Evolutionary conservation across 1,284 basidiomycete genomes (phyloP).

Genomic region (Fomes fomentarius): DNA sequence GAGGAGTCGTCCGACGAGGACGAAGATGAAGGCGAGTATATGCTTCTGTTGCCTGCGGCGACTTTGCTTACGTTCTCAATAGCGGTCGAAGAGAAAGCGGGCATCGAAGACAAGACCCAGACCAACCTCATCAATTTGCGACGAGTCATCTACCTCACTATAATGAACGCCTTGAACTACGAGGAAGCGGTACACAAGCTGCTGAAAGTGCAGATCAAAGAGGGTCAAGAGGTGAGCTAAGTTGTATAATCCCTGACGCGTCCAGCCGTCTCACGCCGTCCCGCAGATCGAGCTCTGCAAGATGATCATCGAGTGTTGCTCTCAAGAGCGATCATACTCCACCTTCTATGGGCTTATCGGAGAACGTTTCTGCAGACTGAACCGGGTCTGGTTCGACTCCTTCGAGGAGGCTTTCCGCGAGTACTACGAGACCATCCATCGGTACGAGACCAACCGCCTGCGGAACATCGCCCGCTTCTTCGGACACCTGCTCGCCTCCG

Average conservation of each 20-base stretch:
- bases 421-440: constrained; percentile 97
- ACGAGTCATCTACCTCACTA: constrained; percentile 93
- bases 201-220: constrained; percentile 89
- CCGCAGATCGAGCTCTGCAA: constrained; percentile 90
- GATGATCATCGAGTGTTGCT: constrained; percentile 99
- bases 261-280: constrained; percentile 3
- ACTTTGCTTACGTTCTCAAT: no score
- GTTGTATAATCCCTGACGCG: neutral
- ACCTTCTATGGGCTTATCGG: constrained; percentile 96
- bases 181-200: constrained; percentile 99
- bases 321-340: constrained; percentile 96
- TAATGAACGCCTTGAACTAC: constrained; percentile 98
- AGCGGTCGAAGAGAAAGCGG: constrained; percentile 78
- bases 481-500: constrained; percentile 85
- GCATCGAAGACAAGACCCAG: constrained; percentile 93
- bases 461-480: constrained; percentile 98
- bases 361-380: constrained; percentile 95
- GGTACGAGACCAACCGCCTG: constrained; percentile 97
- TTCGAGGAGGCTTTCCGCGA: constrained; percentile 88
- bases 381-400: constrained; percentile 90
- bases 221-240: constrained; percentile 84
- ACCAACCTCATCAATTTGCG: constrained; percentile 96
- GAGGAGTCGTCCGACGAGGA: constrained; percentile 64
- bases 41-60: constrained; percentile 16
- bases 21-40: constrained; percentile 61